Evolutionary conservation across 345 rosid species (phyloP), one percentile per base, ranked within the genome.

Genomic region (Clausena lansium): DNA sequence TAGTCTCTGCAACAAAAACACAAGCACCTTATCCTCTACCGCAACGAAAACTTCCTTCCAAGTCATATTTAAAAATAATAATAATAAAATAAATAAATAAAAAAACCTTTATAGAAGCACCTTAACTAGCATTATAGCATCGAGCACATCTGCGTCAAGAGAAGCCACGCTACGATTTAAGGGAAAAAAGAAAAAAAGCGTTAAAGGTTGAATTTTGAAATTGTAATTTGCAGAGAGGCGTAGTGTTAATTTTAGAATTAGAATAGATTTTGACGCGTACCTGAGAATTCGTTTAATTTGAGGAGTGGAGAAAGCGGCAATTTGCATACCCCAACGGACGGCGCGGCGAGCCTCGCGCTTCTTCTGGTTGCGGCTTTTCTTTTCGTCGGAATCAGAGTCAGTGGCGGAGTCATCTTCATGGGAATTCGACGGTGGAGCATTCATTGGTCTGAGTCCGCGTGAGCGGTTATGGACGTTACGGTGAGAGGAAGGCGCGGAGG

Each of bases 261-360:
- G 4, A 25, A 36, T 11, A 4, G 7, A 61, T 41, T 19, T 64
- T 4, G n/a, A 38, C 57, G 7, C 11, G 7, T 52, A 91, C 98
- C 86, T 88, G 79, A 93, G 68, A 59, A 93, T 87, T 80, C 84
- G 86, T 76, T 90, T 93, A 74, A 95, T 84, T 81, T 93, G 95
- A 36, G 91, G 83, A 30, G 77, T 70, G 24, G 98, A 85, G 86
- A 95, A 91, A 70, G 97, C 84, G 71, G 97, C 87, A 2, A 93
- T 87, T 63, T 95, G 90, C 94, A 91, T 82, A 59, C 93, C 97
- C 98, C 95, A 95, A 22, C 74, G 84, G 25, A 93, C 90, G 57
- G 97, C 92, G 70, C 89, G 97, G n/a, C 87, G 91, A 78, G 99
- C 97, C 68, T 93, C 96, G 79, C 97, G 94, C 83, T 93, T 95